These are phyloP conservation scores for Glomus cerebriforme DNA, from an alignment of 192 early-diverging fungal genomes.

Conservation along the genomic window DNA sequence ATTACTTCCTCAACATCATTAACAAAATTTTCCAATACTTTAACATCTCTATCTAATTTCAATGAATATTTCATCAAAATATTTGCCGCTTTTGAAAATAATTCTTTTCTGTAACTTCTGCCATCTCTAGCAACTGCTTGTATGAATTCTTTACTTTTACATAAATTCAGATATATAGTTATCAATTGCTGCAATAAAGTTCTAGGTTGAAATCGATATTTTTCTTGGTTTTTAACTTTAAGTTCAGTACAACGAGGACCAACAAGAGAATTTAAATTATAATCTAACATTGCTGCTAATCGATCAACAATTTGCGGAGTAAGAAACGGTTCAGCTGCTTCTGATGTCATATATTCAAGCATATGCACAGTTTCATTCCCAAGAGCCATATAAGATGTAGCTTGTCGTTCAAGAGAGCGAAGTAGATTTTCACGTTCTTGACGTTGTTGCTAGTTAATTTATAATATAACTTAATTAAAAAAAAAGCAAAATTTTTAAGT, in stretches of 20 bases:
- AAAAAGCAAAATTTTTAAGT: neutral
- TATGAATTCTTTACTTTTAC: constrained; percentile 63
- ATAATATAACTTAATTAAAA: neutral
- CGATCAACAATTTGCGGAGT: constrained; percentile 86
- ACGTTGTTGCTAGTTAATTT: constrained; percentile 45
- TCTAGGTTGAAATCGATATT: constrained; percentile 90
- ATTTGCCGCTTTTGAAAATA: constrained; percentile 72
- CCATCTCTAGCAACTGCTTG: constrained; percentile 81
- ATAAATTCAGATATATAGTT: constrained; percentile 82
- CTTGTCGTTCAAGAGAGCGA: constrained; percentile 77
- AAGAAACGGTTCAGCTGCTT: constrained; percentile 84
- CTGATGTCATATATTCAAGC: constrained; percentile 80
- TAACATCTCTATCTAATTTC: constrained; percentile 66
- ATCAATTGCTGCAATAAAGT: constrained; percentile 80
- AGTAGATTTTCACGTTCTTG: constrained; percentile 66
- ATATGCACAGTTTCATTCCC: constrained; percentile 94
- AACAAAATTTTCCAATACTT: constrained; percentile 66
- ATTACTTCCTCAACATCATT: constrained; percentile 71
- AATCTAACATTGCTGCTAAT: constrained; percentile 97
- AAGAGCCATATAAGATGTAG: constrained; percentile 80
- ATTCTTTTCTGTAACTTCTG: constrained; percentile 76
- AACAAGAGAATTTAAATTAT: constrained; percentile 85
- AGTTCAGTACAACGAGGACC: constrained; percentile 90
- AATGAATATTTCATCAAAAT: constrained; percentile 70
- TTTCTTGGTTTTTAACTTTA: constrained; percentile 72